phyloP scores from a whole-genome alignment of 1,284 basidiomycete genomes.

The Laetiporus sulphureus region DNA sequence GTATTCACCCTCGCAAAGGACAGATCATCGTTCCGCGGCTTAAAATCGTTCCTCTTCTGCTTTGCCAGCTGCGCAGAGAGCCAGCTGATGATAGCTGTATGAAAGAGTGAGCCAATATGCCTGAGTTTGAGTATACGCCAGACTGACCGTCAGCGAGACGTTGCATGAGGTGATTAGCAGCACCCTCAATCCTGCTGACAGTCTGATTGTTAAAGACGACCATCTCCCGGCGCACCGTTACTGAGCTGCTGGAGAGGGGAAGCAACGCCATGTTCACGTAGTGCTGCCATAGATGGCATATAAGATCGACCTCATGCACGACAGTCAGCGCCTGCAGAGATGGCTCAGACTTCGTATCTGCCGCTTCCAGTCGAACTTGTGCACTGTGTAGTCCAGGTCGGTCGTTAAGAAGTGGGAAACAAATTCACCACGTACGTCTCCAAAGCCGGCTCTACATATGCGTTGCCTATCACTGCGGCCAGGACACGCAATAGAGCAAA shows the following conservation, averaged over 20 bases:
- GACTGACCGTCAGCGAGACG: constrained; percentile 71
- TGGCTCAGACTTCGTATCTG: constrained; percentile 77
- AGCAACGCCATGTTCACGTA: constrained; percentile 90
- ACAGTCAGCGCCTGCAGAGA: constrained; percentile 66
- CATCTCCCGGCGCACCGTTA: constrained; percentile 92
- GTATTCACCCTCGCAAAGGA: constrained; percentile 95
- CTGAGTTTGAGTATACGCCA: constrained; percentile 18
- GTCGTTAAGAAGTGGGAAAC: too few relatives aligned
- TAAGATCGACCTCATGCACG: constrained; percentile 77
- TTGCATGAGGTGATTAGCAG: constrained; percentile 80
- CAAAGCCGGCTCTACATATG: constrained; percentile 87
- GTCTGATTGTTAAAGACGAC: constrained; percentile 89
- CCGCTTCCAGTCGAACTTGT: constrained; percentile 62
- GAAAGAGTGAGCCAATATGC: neutral
- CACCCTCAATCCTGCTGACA: constrained; percentile 83
- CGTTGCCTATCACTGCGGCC: constrained; percentile 82
- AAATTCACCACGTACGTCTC: constrained; percentile 64
- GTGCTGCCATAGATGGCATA: constrained; percentile 95
- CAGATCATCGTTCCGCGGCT: constrained; percentile 91
- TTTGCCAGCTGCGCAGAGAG: constrained; percentile 73
- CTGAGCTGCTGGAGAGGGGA: constrained; percentile 81
- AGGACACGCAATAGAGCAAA: constrained; percentile 83
- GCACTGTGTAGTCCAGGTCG: too few relatives aligned
- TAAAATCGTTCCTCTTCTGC: constrained; percentile 96
- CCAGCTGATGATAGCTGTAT: constrained; percentile 61